Percentiles rank a stretch among this genome's conserved stretches.
These are phyloP conservation scores for Phenoliferia sp. DNA, from an alignment of 1,284 basidiomycete species.

Conservation along the genomic window DNA sequence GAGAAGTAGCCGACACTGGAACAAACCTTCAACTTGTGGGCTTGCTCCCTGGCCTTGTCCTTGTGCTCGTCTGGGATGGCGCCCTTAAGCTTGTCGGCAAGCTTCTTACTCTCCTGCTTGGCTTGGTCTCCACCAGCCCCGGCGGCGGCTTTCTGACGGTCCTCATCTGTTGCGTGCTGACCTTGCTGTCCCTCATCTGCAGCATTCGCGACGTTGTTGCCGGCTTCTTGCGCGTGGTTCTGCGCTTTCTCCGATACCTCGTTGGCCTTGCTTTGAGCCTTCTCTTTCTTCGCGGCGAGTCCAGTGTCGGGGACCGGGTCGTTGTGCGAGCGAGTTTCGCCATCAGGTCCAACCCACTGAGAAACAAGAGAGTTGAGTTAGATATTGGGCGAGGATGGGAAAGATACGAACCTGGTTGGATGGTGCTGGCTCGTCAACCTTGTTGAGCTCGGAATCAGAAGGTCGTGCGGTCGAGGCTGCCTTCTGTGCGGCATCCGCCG, in stretches of 20 bases:
- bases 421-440: conserved; percentile 66
- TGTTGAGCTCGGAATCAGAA: conserved; percentile 55
- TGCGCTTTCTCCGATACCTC: conserved; percentile 34
- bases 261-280: conserved; percentile 42
- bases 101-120: conserved; percentile 43
- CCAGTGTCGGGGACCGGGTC: conserved; percentile 36
- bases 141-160: conserved; percentile 29
- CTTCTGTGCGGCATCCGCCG: conserved; percentile 60
- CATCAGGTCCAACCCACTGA: conserved; percentile 48
- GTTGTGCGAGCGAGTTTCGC: conserved; percentile 38
- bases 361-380: not conserved
- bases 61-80: conserved; percentile 59
- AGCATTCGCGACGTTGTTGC: conserved; percentile 29
- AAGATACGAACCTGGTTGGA: conserved; percentile 44
- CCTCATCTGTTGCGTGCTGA: conserved; percentile 35
- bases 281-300: conserved; percentile 40
- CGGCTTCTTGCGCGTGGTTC: conserved; percentile 30
- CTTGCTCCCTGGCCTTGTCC: conserved; percentile 41
- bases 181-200: conserved; percentile 40
- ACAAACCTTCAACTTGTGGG: conserved; percentile 47
- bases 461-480: conserved; percentile 70
- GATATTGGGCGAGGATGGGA: not conserved
- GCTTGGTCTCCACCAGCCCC: conserved; percentile 28
- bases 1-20: not conserved
- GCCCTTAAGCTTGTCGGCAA: conserved; percentile 51